Evolutionary conservation across 768 basidiomycete genomes (phyloP).

Genomic region (Lepiota brunneoincarnata): DNA sequence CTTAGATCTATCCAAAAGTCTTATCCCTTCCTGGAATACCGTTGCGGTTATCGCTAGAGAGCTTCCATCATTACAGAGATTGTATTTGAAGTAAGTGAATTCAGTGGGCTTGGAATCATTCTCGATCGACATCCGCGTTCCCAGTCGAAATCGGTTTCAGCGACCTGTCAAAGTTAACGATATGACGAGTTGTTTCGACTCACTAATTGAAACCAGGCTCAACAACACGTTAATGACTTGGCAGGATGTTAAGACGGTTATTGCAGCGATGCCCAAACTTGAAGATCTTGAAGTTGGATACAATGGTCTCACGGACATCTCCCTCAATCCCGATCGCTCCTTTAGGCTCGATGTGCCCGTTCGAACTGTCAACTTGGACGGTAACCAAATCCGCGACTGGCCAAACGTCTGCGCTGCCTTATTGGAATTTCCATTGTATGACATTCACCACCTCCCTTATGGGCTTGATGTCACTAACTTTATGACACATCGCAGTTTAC

Average conservation of each 20-base stretch:
- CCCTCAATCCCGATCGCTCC: slow-evolving; percentile 17
- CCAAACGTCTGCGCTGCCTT: slow-evolving; percentile 42
- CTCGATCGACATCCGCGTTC: slow-evolving; percentile 16
- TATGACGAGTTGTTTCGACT: slow-evolving; percentile 42
- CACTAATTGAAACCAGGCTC: slow-evolving; percentile 65
- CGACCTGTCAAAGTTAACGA: slow-evolving; percentile 29
- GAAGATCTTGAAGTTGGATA: slow-evolving; percentile 66
- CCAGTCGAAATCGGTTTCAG: slow-evolving; percentile 67
- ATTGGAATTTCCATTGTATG: slow-evolving; percentile 43
- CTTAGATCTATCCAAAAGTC: slow-evolving; percentile 76
- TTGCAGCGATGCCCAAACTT: slow-evolving; percentile 51
- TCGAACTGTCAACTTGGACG: slow-evolving; percentile 64
- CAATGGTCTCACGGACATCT: slow-evolving; percentile 49
- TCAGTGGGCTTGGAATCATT: slow-evolving; percentile 8
- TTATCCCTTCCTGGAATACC: slow-evolving; percentile 69
- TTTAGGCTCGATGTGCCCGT: slow-evolving; percentile 29
- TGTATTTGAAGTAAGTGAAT: slow-evolving; percentile 74
- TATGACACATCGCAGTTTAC: slow-evolving; percentile 44
- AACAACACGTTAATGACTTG: slow-evolving; percentile 74
- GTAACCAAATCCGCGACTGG: slow-evolving; percentile 64
- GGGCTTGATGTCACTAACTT: slow-evolving; percentile 17
- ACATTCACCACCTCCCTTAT: slow-evolving; percentile 14
- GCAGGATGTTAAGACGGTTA: slow-evolving; percentile 57
- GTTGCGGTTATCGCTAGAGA: slow-evolving; percentile 62
- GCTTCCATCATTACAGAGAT: slow-evolving; percentile 57